Percentiles rank a stretch among this genome's conserved stretches.
Conservation (phyloP, 441 rosid genomes). For the Populus hybrid region DNA sequence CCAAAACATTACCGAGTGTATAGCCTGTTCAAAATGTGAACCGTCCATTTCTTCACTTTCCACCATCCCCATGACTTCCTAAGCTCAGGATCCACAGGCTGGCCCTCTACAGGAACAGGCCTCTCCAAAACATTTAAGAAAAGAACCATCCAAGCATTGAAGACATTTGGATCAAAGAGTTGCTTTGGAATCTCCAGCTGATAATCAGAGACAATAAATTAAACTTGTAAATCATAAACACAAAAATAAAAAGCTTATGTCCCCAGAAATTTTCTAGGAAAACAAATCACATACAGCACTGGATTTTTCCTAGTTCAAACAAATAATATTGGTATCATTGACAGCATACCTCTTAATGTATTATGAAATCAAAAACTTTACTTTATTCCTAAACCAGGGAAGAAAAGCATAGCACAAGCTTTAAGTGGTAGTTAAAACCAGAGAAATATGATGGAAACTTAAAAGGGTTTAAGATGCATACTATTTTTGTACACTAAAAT, state of each 20-base stretch:
- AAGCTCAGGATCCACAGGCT: constrained; percentile 84
- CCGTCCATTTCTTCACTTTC: constrained; percentile 99
- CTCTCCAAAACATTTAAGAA: constrained; percentile 89
- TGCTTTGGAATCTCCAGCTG: constrained; percentile 98
- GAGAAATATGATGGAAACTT: not conserved
- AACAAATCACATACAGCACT: not conserved
- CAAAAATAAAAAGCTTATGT: not conserved
- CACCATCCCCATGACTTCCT: constrained; percentile 99
- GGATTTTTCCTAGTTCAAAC: not conserved
- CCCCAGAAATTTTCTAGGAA: not conserved
- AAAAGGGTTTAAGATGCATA: not conserved
- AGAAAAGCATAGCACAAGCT: not conserved
- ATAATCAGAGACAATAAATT: constrained; percentile 18
- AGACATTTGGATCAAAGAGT: constrained; percentile 71
- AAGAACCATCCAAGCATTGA: constrained; percentile 94
- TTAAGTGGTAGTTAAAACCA: not conserved
- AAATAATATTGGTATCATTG: not conserved
- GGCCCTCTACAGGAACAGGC: constrained; percentile 83
- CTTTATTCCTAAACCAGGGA: not conserved
- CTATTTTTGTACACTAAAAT: not conserved
- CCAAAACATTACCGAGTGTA: constrained; percentile 65
- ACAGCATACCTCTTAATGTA: not conserved
- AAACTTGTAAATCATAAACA: not conserved
- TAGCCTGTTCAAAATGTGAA: constrained; percentile 90
- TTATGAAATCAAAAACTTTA: not conserved